Conservation (phyloP, 140 eudicot species). For the Cichorium intybus region DNA sequence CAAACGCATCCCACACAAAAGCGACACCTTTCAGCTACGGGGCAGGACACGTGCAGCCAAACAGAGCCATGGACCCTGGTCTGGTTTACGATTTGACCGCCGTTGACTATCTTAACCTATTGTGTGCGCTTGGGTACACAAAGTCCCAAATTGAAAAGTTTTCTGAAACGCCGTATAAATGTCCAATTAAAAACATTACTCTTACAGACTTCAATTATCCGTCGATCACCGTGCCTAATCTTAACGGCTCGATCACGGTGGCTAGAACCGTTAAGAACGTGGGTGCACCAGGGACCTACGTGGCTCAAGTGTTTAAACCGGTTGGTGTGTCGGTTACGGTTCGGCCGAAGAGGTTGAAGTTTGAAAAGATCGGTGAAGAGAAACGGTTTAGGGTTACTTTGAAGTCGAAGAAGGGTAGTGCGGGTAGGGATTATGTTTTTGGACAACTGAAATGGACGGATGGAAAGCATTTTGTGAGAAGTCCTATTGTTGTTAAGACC, state of each 20-base stretch:
- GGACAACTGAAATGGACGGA: conserved; percentile 83
- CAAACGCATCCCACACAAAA: conserved; percentile 56
- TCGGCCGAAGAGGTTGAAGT: conserved; percentile 48
- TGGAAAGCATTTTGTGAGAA: conserved; percentile 80
- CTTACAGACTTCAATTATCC: conserved; percentile 72
- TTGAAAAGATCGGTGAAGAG: conserved; percentile 57
- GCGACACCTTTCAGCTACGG: conserved; percentile 83
- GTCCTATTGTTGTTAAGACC: conserved; percentile 83
- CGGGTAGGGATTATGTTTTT: conserved; percentile 61
- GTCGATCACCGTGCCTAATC: conserved; percentile 76
- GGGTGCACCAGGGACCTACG: conserved; percentile 74
- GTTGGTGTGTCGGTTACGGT: conserved; percentile 48
- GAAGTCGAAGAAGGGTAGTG: conserved; percentile 19
- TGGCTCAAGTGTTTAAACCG: conserved; percentile 46
- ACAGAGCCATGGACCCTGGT: conserved; percentile 95
- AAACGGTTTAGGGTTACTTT: conserved; percentile 52
- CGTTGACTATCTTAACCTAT: conserved; percentile 52
- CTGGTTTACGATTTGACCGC: conserved; percentile 66
- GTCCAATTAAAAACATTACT: conserved; percentile 42
- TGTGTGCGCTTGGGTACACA: conserved; percentile 71
- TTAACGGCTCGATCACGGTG: conserved; percentile 61
- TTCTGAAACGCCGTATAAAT: conserved; percentile 42
- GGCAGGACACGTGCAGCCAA: conserved; percentile 83
- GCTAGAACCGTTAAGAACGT: conserved; percentile 71
- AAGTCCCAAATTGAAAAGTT: conserved; percentile 45